Evolutionary conservation across 805 yeast genomes (phyloP).

Genomic region (Saccharomyces kudriavzevii): DNA sequence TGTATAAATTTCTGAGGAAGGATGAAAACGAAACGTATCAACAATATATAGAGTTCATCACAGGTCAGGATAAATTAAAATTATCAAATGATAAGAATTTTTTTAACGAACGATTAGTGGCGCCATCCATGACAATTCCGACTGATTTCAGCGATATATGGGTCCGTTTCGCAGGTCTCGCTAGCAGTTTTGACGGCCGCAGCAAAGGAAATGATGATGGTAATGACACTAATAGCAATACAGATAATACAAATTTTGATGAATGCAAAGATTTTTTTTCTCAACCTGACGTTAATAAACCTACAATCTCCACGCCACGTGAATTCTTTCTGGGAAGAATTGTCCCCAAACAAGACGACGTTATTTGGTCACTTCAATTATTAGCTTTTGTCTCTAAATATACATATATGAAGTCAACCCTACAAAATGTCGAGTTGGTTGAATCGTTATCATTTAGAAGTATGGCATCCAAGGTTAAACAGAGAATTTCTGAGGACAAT

Average conservation of each 20-base stretch:
- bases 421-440: conserved; percentile 70
- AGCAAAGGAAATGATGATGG: conserved; percentile 1
- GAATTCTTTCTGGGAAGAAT: conserved; percentile 58
- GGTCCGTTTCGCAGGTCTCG: conserved; percentile 6
- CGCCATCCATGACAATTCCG: conserved; percentile 11
- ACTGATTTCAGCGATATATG: conserved; percentile 23
- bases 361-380: conserved; percentile 86
- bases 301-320: conserved; percentile 38
- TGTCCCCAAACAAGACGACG: conserved; percentile 89
- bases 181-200: not conserved
- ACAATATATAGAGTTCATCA: conserved; percentile 12
- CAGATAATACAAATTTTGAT: not conserved
- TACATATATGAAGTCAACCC: conserved; percentile 61
- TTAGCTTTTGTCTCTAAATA: conserved; percentile 91
- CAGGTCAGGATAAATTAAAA: conserved; percentile 13
- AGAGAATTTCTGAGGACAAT: conserved; percentile 7
- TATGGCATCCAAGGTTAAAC: conserved; percentile 15
- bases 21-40: conserved; percentile 14
- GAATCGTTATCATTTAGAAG: conserved; percentile 55
- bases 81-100: conserved; percentile 9
- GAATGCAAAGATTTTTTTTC: conserved; percentile 10
- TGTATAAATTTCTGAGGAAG: conserved; percentile 13
- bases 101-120: conserved; percentile 8
- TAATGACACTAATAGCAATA: not conserved
- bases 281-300: conserved; percentile 14